Evolutionary conservation across 2,329 filamentous ascomycete species (phyloP).

Genomic region (Colletotrichum tamarilloi): DNA sequence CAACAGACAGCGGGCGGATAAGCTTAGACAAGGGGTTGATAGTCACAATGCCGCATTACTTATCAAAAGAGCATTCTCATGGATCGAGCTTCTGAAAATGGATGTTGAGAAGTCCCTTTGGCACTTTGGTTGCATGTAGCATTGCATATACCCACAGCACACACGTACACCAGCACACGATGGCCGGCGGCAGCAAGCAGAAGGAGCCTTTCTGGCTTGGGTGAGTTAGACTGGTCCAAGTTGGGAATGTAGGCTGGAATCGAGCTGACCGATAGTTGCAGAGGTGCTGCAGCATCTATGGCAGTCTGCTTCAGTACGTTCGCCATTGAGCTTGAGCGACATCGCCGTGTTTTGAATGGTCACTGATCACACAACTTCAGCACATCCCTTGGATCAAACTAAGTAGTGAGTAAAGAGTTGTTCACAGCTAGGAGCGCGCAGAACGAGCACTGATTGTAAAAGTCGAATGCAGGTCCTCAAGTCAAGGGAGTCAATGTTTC

Average conservation of each 20-base stretch:
- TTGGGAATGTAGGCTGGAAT: fast-evolving
- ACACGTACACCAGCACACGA: not conserved
- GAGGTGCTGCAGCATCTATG: conserved; percentile 57
- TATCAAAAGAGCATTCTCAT: conserved; percentile 28
- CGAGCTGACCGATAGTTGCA: conserved; percentile 35
- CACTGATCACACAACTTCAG: conserved; percentile 37
- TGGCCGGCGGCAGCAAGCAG: conserved; percentile 38
- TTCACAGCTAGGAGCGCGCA: too few relatives aligned
- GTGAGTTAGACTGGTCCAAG: conserved; percentile 40
- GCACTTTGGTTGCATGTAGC: not conserved
- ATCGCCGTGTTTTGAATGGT: not conserved
- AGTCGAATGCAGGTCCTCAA: conserved; percentile 58
- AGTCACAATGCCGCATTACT: not conserved
- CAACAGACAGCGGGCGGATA: not conserved
- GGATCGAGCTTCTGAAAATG: not conserved
- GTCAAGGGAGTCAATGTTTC: conserved; percentile 52
- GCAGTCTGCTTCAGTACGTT: conserved; percentile 57
- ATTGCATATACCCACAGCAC: not conserved
- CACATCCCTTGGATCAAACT: conserved; percentile 57
- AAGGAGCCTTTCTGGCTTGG: conserved; percentile 58
- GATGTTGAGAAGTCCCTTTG: not conserved
- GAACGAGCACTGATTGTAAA: not conserved
- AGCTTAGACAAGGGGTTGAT: not conserved
- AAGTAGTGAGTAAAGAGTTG: conserved; percentile 50
- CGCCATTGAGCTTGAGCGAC: not conserved